These are phyloP conservation scores for Euphrasia arctica DNA, from an alignment of 305 asterid species.

Conservation along the genomic window DNA sequence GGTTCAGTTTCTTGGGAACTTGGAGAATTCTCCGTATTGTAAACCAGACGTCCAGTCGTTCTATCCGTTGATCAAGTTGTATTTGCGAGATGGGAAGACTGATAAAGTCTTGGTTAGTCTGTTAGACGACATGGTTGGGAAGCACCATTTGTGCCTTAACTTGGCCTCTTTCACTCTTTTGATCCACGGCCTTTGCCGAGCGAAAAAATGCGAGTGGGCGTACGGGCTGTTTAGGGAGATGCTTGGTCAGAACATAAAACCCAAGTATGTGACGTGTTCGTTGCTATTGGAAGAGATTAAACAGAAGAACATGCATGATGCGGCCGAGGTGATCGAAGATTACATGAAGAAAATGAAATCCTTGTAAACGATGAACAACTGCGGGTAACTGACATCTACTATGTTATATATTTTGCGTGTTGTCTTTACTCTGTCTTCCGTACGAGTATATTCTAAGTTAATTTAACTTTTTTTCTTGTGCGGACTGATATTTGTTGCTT, in stretches of 20 bases:
- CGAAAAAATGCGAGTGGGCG: slow-evolving; percentile 51
- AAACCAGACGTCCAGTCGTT: slow-evolving; percentile 83
- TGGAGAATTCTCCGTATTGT: slow-evolving; percentile 61
- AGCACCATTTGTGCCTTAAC: slow-evolving; percentile 73
- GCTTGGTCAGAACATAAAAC: slow-evolving; percentile 60
- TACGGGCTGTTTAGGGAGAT: slow-evolving; percentile 55
- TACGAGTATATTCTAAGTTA: slow-evolving; percentile 1
- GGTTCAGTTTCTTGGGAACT: slow-evolving; percentile 40
- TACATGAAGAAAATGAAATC: slow-evolving; percentile 73
- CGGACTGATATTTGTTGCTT: too few relatives aligned
- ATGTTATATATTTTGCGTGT: not conserved
- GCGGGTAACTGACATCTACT: slow-evolving; percentile 22
- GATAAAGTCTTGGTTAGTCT: slow-evolving; percentile 36
- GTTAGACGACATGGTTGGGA: slow-evolving; percentile 62
- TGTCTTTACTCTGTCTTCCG: slow-evolving; percentile 12
- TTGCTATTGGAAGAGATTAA: slow-evolving; percentile 59
- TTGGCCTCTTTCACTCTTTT: slow-evolving; percentile 71
- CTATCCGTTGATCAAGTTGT: slow-evolving; percentile 63
- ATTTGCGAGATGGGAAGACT: slow-evolving; percentile 45
- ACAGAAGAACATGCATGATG: slow-evolving; percentile 54
- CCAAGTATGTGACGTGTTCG: slow-evolving; percentile 69
- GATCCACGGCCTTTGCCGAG: slow-evolving; percentile 79
- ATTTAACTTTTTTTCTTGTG: not conserved
- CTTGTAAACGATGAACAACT: slow-evolving; percentile 27
- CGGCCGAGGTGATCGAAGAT: slow-evolving; percentile 52